Percentiles rank a stretch among this genome's conserved stretches.
These are phyloP conservation scores for Triticum timopheevii DNA, from an alignment of 176 grass and related monocot genomes.

Conservation along the genomic window DNA sequence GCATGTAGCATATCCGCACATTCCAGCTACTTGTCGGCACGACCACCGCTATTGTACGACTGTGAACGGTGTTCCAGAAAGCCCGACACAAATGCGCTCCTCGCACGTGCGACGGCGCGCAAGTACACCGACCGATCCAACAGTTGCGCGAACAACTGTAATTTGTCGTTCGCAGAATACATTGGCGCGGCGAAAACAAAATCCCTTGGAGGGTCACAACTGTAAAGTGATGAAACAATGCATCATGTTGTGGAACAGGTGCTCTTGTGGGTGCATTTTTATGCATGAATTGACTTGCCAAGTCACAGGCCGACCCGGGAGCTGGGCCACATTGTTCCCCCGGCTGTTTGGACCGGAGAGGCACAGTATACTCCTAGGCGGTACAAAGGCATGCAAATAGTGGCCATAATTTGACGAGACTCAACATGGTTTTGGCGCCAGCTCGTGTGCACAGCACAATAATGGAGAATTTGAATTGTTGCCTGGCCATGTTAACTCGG, in stretches of 20 bases:
- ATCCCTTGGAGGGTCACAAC: not conserved
- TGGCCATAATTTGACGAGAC: constrained; percentile 18
- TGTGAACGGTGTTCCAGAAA: not conserved
- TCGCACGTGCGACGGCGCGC: not conserved
- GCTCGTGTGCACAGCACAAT: not conserved
- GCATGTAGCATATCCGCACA: not conserved
- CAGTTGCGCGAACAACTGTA: not conserved
- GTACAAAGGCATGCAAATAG: not conserved
- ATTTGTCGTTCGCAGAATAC: not conserved
- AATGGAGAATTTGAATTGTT: not conserved
- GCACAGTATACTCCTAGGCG: not conserved
- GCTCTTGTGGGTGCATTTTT: constrained; percentile 21
- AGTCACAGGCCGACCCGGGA: not conserved
- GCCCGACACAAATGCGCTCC: not conserved
- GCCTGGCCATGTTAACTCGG: not conserved
- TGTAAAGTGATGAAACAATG: not conserved
- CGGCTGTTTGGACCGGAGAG: not conserved
- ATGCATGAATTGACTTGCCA: constrained; percentile 3
- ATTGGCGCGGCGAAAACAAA: not conserved
- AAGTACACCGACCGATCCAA: not conserved
- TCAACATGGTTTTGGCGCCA: not conserved
- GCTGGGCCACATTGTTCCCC: constrained; percentile 30
- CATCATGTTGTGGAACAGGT: constrained; percentile 20
- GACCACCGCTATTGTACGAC: no score
- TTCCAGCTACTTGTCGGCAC: not conserved